Evolutionary conservation across 2,329 filamentous ascomycete species (phyloP).

Genomic region (Neurospora crassa): DNA sequence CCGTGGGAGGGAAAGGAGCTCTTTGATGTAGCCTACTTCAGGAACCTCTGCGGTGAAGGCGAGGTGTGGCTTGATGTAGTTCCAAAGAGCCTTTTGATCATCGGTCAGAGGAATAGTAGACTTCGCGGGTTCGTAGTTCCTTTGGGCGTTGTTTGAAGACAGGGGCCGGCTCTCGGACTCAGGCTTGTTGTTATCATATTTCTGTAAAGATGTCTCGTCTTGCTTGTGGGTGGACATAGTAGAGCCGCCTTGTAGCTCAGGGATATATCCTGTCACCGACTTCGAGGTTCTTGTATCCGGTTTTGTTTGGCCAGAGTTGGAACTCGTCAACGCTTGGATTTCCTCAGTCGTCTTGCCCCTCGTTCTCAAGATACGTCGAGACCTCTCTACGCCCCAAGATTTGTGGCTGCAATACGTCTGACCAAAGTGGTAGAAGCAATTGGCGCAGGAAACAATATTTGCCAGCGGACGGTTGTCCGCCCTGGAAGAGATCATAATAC

Average conservation of each 20-base stretch:
- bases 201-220: neutral
- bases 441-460: constrained; percentile 18
- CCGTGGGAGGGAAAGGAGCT: constrained; percentile 18
- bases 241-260: neutral
- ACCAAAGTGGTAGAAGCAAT: constrained; percentile 21
- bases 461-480: constrained; percentile 6
- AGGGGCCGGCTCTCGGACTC: neutral
- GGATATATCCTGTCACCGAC: neutral
- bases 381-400: constrained; percentile 5
- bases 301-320: neutral
- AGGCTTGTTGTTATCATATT: neutral
- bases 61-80: constrained; percentile 18
- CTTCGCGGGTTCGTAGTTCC: neutral
- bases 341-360: neutral
- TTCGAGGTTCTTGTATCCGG: neutral
- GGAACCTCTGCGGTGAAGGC: constrained; percentile 4
- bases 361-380: constrained; percentile 2
- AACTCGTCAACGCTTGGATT: neutral
- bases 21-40: constrained; percentile 9
- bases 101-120: neutral
- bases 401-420: constrained; percentile 17
- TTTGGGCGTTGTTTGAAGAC: neutral
- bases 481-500: constrained; percentile 19
- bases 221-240: neutral
- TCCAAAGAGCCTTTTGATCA: constrained; percentile 16